phyloP scores from a whole-genome alignment of 345 rosid species.

The Salix brachista region DNA sequence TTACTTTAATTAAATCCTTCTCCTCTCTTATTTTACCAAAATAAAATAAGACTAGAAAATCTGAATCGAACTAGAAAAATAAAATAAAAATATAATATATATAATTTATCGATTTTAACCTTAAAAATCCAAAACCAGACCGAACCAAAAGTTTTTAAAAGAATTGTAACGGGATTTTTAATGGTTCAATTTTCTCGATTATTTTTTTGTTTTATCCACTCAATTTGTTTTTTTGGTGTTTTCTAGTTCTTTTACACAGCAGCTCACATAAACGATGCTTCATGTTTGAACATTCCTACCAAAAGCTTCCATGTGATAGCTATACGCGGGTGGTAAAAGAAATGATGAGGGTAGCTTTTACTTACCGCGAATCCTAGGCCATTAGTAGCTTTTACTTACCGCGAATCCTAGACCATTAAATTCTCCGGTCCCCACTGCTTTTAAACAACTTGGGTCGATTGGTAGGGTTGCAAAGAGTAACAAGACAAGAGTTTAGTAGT shows the following conservation, averaged over 20 bases:
- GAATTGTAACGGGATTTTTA: no score
- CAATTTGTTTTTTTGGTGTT: no score
- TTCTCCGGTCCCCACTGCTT: constrained; percentile 16
- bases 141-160: no score
- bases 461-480: constrained; percentile 12
- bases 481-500: constrained; percentile 12
- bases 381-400: background rate
- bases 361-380: background rate
- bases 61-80: accelerated
- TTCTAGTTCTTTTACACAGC: no score
- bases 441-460: background rate
- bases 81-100: no score
- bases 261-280: background rate
- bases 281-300: background rate
- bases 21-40: no score
- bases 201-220: no score
- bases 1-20: no score
- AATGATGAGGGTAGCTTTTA: background rate
- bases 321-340: background rate
- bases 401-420: background rate
- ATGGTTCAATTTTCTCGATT: no score
- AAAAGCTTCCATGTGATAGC: background rate
- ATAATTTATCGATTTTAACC: no score
- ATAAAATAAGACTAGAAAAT: no score
- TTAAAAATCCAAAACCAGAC: no score